Evolutionary conservation across 1,139 yeast species (phyloP).

Genomic region (Debaryomyces psychrophilus): DNA sequence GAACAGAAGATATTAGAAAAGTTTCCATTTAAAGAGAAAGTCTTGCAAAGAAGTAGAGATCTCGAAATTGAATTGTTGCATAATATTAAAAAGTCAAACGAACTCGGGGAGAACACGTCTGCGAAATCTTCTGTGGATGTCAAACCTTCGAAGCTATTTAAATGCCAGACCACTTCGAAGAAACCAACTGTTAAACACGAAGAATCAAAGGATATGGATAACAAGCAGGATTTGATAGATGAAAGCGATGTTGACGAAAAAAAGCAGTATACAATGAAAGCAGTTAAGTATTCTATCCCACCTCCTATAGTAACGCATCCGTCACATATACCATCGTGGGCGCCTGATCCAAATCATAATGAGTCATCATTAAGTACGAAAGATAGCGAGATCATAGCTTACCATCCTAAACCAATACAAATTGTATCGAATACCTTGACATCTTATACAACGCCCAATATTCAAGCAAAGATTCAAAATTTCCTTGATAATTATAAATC

Average conservation of each 20-base stretch:
- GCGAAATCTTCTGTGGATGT: neutral
- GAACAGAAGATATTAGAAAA: constrained; percentile 36
- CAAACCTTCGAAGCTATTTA: neutral
- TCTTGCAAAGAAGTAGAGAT: constrained; percentile 27
- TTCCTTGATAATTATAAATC: constrained; percentile 55
- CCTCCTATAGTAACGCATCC: constrained; percentile 77
- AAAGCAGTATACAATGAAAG: constrained; percentile 39
- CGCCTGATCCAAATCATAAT: constrained; percentile 47
- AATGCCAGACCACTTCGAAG: neutral
- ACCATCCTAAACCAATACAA: constrained; percentile 33
- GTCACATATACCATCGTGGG: constrained; percentile 68
- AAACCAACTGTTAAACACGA: constrained; percentile 16
- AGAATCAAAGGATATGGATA: constrained; percentile 14
- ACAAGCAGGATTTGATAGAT: constrained; percentile 16
- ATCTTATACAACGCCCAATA: constrained; percentile 29
- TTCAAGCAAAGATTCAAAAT: constrained; percentile 45
- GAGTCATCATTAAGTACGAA: constrained; percentile 45
- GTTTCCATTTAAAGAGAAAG: constrained; percentile 42
- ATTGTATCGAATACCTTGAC: constrained; percentile 25
- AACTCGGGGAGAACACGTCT: neutral
- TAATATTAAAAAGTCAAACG: neutral
- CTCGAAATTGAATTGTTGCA: constrained; percentile 28
- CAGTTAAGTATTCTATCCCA: constrained; percentile 54
- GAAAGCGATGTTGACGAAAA: constrained; percentile 19
- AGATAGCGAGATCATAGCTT: constrained; percentile 38